Evolutionary conservation across 371 early-diverging fungal species (phyloP).

Genomic region (Rhizopus microsporus): DNA sequence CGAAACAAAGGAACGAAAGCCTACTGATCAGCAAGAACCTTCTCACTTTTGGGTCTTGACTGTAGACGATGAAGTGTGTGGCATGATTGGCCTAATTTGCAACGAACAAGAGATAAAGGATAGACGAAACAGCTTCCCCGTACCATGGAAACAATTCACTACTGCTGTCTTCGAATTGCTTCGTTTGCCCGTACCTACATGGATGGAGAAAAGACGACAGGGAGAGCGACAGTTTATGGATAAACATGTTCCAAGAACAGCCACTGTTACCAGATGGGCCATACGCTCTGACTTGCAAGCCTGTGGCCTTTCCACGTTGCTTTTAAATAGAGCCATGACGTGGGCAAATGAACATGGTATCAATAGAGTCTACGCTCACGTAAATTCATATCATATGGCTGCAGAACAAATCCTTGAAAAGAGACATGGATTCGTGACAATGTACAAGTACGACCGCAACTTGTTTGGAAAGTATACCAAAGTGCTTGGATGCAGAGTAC

Average conservation of each 20-base stretch:
- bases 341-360: constrained; percentile 44
- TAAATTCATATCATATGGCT: constrained; percentile 36
- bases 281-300: constrained; percentile 36
- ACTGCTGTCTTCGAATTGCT: constrained; percentile 17
- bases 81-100: constrained; percentile 40
- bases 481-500: constrained; percentile 21
- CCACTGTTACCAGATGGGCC: constrained; percentile 38
- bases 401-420: constrained; percentile 39
- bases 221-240: constrained; percentile 18
- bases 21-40: constrained; percentile 28
- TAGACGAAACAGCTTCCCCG: constrained; percentile 13
- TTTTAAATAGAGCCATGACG: constrained; percentile 40
- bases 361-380: constrained; percentile 35
- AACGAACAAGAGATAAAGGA: constrained; percentile 31
- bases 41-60: constrained; percentile 51
- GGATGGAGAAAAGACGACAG: constrained; percentile 8
- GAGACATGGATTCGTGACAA: constrained; percentile 42
- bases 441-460: constrained; percentile 25
- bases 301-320: constrained; percentile 42
- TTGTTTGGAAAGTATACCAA: constrained; percentile 35
- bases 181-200: constrained; percentile 14
- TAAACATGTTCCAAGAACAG: constrained; percentile 36
- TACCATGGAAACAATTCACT: constrained; percentile 29
- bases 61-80: constrained; percentile 32
- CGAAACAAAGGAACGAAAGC: constrained; percentile 37